These are phyloP conservation scores for Fusarium sp. DNA, from an alignment of 2,329 filamentous ascomycete genomes.

Conservation along the genomic window DNA sequence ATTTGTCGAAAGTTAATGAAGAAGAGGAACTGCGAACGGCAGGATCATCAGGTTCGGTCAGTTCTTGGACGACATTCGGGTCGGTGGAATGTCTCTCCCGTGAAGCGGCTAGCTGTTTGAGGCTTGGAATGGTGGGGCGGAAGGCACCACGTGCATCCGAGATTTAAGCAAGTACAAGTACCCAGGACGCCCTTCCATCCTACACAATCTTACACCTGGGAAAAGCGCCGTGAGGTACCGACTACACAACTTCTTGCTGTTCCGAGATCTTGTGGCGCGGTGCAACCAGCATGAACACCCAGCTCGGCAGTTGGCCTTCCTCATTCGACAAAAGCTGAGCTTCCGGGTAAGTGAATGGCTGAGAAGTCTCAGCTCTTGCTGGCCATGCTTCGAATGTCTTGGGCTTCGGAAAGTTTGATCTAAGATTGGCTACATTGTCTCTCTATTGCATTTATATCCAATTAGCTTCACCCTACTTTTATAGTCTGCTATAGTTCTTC, in stretches of 20 bases:
- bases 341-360: conserved; percentile 13
- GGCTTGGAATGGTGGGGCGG: conserved; percentile 23
- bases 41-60: conserved; percentile 15
- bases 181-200: not conserved
- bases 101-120: conserved; percentile 21
- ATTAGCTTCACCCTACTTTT: not conserved
- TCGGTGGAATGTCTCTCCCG: conserved; percentile 39
- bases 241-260: not conserved
- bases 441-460: not conserved
- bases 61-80: conserved; percentile 31
- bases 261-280: not conserved
- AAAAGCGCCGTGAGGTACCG: not conserved
- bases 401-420: not conserved
- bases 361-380: not conserved
- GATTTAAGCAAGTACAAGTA: conserved; percentile 14
- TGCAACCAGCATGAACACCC: conserved; percentile 24
- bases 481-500: not conserved
- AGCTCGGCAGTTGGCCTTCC: conserved; percentile 9
- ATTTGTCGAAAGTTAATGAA: conserved; percentile 2
- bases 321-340: conserved; percentile 18
- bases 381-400: not conserved
- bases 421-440: not conserved
- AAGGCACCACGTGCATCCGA: conserved; percentile 7
- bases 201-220: not conserved
- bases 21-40: conserved; percentile 19